A percentile compares a stretch with the other conserved stretches of the same genome.
Conservation (phyloP, 495 filamentous ascomycete genomes). For the Recurvomyces mirabilis region DNA sequence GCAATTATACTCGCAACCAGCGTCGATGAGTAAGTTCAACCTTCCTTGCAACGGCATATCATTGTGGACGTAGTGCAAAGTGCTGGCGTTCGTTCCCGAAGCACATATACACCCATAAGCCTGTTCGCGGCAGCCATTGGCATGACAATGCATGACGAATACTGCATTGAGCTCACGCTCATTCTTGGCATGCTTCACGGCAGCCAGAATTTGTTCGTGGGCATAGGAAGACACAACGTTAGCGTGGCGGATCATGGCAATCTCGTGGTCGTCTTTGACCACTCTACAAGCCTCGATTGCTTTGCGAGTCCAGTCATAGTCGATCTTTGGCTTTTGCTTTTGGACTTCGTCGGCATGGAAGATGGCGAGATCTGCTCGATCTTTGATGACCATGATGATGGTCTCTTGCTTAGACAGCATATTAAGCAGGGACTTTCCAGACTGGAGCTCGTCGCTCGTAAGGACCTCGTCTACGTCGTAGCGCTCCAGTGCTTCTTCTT, state of each 20-base stretch:
- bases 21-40: constrained; percentile 69
- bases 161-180: constrained; percentile 74
- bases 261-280: constrained; percentile 73
- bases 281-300: constrained; percentile 71
- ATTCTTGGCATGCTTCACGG: constrained; percentile 53
- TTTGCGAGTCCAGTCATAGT: constrained; percentile 51
- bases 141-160: constrained; percentile 66
- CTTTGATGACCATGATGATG: constrained; percentile 55
- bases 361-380: constrained; percentile 54
- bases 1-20: constrained; percentile 65
- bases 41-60: constrained; percentile 54
- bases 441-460: constrained; percentile 58
- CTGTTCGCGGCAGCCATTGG: constrained; percentile 60
- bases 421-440: constrained; percentile 26
- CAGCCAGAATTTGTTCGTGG: constrained; percentile 59
- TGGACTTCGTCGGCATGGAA: constrained; percentile 45
- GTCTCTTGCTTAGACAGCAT: constrained; percentile 22
- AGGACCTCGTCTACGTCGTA: constrained; percentile 78
- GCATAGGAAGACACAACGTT: constrained; percentile 70
- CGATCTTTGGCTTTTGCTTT: constrained; percentile 8
- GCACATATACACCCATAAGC: constrained; percentile 82
- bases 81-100: constrained; percentile 62
- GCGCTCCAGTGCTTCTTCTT: constrained; percentile 55
- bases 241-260: constrained; percentile 71
- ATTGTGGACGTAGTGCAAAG: constrained; percentile 80